A percentile compares a stretch with the other conserved stretches of the same genome.
Evolutionary conservation across 169 alveolate species (phyloP).

Genomic region (Ichthyophthirius multifiliis): DNA sequence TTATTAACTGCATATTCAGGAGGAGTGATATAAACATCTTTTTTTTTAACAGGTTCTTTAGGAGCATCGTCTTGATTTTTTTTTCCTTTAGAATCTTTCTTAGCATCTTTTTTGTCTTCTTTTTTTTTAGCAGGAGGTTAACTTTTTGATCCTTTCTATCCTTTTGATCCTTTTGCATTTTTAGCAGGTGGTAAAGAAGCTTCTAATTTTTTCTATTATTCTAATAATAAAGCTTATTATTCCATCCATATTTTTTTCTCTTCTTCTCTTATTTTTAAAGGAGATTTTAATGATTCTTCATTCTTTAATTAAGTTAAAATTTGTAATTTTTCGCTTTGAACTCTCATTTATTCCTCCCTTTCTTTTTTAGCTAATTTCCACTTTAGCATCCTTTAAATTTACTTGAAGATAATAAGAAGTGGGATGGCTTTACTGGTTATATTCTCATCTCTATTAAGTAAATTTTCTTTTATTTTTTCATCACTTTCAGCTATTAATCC

Average conservation of each 20-base stretch:
- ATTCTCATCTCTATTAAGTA: conserved; percentile 29
- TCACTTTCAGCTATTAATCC: conserved; percentile 9
- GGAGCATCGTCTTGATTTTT: neutral
- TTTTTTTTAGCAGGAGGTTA: conserved; percentile 10
- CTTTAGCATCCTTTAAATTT: conserved; percentile 11
- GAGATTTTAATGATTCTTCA: conserved; percentile 14
- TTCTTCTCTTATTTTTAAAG: conserved; percentile 8
- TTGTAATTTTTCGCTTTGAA: neutral
- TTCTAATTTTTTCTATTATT: neutral
- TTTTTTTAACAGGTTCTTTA: neutral
- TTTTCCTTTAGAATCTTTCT: neutral
- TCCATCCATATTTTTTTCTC: conserved; percentile 13
- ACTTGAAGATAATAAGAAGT: conserved; percentile 4
- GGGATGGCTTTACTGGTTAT: conserved; percentile 17
- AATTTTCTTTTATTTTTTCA: conserved; percentile 12
- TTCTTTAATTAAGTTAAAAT: neutral
- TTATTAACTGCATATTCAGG: neutral
- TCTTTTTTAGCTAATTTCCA: conserved; percentile 31
- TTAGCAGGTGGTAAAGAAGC: neutral
- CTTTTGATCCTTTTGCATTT: too few relatives aligned
- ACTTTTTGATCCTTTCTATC: too few relatives aligned
- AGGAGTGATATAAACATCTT: neutral
- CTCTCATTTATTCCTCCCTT: conserved; percentile 14
- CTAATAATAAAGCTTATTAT: neutral
- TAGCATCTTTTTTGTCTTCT: neutral